Evolutionary conservation across 768 basidiomycete genomes (phyloP), one percentile per base, ranked within the genome.

Genomic region (Stropharia rugosoannulata): DNA sequence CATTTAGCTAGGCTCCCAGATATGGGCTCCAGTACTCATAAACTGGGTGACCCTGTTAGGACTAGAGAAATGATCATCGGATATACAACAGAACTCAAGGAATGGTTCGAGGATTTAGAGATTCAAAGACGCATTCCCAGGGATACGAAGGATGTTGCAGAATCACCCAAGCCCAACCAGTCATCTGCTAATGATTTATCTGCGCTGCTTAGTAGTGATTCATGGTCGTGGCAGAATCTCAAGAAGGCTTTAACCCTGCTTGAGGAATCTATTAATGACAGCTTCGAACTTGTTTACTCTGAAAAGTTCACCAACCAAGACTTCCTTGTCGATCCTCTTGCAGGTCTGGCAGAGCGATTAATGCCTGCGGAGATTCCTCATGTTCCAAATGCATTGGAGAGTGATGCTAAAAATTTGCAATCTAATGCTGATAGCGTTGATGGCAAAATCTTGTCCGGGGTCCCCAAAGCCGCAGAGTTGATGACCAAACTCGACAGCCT

Each of bases 271-370:
- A 45, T 64, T 5, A 49, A 54, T 1, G 19, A 32, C 3, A 43
- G 54, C 10, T 46, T 56, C n/a, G 68, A 67, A 53, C 53, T 62
- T 7, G 19, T 68, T 11, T 62, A 66, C 29, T 45, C 55, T 39
- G 41, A 61, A 11, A n/a, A 41, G 11, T 64, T 43, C 42, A 60
- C 56, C 9, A 81, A 79, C 65, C 80, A 84, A 7, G 84, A 84
- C 64, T 76, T 70, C 48, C 88, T 88, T 55, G 87, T 79, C 74
- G 73, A 76, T 27, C 47, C 27, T 12, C 25, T 35, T 11, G 13
- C 32, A 16, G 13, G 40, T 4, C 19, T 50, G 36, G 40, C 27
- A 15, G 22, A 10, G 7, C 45, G 29, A 32, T 32, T 41, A 49
- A 35, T 12, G 4, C 18, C 48, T 27, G 13, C 45, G n/a, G 29